These are phyloP conservation scores for Nitzschia inconspicua DNA, from an alignment of 108 stramenopile species.

Conservation along the genomic window DNA sequence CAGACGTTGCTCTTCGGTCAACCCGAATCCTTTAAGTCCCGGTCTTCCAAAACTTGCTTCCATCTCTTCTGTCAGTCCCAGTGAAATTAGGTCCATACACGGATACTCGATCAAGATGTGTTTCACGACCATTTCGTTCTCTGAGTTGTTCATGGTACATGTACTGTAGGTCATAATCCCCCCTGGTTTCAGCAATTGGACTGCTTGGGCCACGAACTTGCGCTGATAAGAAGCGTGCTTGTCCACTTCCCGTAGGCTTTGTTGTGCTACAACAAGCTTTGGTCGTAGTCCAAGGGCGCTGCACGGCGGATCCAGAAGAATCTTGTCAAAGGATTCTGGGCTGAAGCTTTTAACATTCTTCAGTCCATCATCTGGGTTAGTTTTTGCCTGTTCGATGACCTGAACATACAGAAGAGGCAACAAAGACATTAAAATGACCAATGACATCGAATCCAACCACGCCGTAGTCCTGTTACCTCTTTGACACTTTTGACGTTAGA, in stretches of 20 bases:
- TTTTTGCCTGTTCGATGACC: conserved; percentile 35
- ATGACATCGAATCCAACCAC: background rate
- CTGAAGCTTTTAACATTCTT: conserved; percentile 47
- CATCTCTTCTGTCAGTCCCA: conserved; percentile 1
- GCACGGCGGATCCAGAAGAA: conserved; percentile 79
- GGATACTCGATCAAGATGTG: conserved; percentile 52
- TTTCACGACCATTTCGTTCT: conserved; percentile 66
- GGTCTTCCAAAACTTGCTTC: conserved; percentile 1
- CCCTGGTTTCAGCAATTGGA: conserved; percentile 53
- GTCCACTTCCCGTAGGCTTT: conserved; percentile 32
- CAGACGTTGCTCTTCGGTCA: conserved; percentile 43
- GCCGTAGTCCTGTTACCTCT: conserved; percentile 7
- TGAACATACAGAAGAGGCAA: background rate
- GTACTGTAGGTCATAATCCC: conserved; percentile 74
- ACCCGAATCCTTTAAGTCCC: conserved; percentile 44
- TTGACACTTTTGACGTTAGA: conserved; percentile 17
- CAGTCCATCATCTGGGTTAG: conserved; percentile 37
- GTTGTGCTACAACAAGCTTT: conserved; percentile 46
- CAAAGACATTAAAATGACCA: background rate
- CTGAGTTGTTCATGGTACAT: conserved; percentile 57
- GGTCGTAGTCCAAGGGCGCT: conserved; percentile 73
- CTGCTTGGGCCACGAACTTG: conserved; percentile 48
- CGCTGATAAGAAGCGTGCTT: conserved; percentile 57
- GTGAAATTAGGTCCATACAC: conserved; percentile 57
- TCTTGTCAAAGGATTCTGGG: conserved; percentile 68